Base-by-base conservation (phyloP, 108 stramenopile genomes). In the Cyclostephanos tholiformis region DNA sequence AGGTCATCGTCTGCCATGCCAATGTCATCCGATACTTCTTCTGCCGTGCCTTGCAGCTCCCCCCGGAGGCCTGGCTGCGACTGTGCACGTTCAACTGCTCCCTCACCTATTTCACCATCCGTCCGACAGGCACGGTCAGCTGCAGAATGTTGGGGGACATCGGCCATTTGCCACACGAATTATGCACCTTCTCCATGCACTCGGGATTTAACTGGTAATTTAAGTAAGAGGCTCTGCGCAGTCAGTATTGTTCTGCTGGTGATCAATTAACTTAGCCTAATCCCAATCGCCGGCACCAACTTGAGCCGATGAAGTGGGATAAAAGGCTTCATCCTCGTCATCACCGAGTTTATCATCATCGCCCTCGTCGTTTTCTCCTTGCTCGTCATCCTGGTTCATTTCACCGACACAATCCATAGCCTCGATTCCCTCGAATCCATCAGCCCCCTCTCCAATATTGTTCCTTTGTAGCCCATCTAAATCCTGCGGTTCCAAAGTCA, bases 21-120 rank as follows among this genome's bases (percentile, higher is more conserved):
- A 97, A 96, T 65, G 95, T 97, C n/a, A 97, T 97, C 83, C 93
- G 97, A 10, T 97, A 96, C 82, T 94, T 96, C 69, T 80, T 95
- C 25, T 88, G 93, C 63, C 87, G 97, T 2, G 97, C 97, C 4
- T 68, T 97, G 62, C 97, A 97, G 69, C 56, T 97, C 6, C 95
- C 95, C 69, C 95, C 95, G 0, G 95, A 96, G 71, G 94, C 94
- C 23, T 97, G 95, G 95, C 79, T 96, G 14, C 84, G 97, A 38
- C 77, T 92, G 23, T 93, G 94, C 60, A 89, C 88, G 13, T 96
- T 95, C 76, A 97, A 97, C 79, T 95, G 94, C 76, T 84, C 84
- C 32, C 62, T 97, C 70, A 94, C 94, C 12, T 93, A 95, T 65
- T 65, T 97, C 19, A 90, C 85, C 19, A 90, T 97, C 64, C 83